These are phyloP conservation scores for Tubosaeta brunneosetosa DNA, from an alignment of 768 basidiomycete genomes.

Conservation along the genomic window DNA sequence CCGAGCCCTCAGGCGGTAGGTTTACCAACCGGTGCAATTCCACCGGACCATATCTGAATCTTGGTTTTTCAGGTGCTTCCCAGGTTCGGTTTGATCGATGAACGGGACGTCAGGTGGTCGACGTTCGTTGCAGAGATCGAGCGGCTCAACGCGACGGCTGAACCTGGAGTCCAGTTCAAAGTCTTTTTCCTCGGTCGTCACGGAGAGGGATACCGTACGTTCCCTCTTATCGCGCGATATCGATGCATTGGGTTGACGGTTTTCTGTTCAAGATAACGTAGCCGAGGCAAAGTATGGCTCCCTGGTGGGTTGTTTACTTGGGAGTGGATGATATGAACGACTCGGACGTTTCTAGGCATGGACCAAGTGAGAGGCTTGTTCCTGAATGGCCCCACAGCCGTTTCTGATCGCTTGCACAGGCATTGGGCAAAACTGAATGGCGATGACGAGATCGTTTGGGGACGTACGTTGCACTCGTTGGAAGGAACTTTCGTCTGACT, in stretches of 20 bases:
- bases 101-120: constrained; percentile 45
- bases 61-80: constrained; percentile 14
- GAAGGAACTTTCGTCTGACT: neutral
- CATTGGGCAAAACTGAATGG: constrained; percentile 61
- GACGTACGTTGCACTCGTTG: constrained; percentile 47
- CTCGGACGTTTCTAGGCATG: constrained; percentile 37
- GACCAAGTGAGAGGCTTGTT: constrained; percentile 46
- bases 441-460: constrained; percentile 67
- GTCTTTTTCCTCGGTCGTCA: constrained; percentile 65
- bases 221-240: neutral
- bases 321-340: neutral
- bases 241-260: neutral
- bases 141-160: constrained; percentile 29
- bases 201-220: constrained; percentile 50
- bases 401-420: constrained; percentile 29
- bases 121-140: constrained; percentile 38
- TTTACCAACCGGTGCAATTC: neutral
- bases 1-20: constrained; percentile 14
- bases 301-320: constrained; percentile 24
- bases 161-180: constrained; percentile 35
- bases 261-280: constrained; percentile 53
- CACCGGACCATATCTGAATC: too few relatives aligned
- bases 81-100: constrained; percentile 35
- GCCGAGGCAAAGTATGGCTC: constrained; percentile 64
- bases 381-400: neutral